Conservation (phyloP, 208 protist species). For the Trypanosomatidae sp. region DNA sequence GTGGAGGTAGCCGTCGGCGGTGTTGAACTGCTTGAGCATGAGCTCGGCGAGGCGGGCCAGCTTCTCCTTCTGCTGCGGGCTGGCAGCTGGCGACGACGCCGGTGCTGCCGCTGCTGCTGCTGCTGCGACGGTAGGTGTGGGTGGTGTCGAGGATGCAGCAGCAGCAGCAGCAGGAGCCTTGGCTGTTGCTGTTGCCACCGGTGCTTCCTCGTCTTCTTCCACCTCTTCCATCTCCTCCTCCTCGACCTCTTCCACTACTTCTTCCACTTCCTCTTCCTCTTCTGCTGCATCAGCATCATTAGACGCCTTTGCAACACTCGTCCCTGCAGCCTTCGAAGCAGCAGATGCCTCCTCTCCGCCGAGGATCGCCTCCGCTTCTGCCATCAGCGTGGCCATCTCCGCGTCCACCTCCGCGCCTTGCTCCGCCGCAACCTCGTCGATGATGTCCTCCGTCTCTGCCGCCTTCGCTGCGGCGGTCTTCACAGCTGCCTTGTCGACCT, state of each 20-base stretch:
- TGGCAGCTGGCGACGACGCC: too few relatives aligned
- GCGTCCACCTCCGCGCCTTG: conserved; percentile 19
- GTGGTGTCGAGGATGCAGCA: conserved; percentile 3
- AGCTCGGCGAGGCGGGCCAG: conserved; percentile 63
- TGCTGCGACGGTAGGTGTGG: conserved; percentile 14
- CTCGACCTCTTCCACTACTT: conserved; percentile 40
- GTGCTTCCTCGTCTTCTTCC: too few relatives aligned
- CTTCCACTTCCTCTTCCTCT: conserved; percentile 21
- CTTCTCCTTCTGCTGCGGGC: conserved; percentile 27
- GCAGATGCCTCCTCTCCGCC: background rate
- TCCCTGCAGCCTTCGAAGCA: background rate
- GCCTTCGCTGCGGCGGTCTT: conserved; percentile 21
- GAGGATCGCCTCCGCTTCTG: conserved; percentile 13
- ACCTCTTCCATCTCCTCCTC: conserved; percentile 18
- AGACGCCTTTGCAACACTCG: background rate
- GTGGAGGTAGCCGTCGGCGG: conserved; percentile 81
- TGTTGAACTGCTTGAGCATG: conserved; percentile 85
- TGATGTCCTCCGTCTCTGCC: conserved; percentile 26
- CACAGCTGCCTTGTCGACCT: background rate
- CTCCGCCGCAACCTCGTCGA: conserved; percentile 23
- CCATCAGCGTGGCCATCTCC: conserved; percentile 19
- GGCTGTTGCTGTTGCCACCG: background rate
- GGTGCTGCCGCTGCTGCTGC: background rate
- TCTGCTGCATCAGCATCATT: conserved; percentile 1
- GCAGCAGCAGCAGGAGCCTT: background rate